phyloP scores from a whole-genome alignment of 345 rosid genomes.

The Eucalyptus pumila region DNA sequence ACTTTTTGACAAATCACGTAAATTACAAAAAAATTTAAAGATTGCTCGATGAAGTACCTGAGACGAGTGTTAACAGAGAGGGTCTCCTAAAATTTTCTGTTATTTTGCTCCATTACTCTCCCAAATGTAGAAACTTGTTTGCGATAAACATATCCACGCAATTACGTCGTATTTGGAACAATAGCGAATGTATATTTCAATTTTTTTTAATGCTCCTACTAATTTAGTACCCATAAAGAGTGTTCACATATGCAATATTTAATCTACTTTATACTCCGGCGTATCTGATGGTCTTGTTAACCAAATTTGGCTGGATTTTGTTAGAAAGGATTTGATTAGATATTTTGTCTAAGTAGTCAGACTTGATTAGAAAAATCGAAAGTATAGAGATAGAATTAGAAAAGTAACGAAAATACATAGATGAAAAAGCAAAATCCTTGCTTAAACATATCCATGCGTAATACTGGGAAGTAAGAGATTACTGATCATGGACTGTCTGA shows the following conservation, averaged over 20 bases:
- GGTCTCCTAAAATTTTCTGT: not conserved
- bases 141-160: not conserved
- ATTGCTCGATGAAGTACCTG: not conserved
- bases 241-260: not conserved
- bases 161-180: not conserved
- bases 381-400: not conserved
- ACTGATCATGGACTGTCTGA: not conserved
- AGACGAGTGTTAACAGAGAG: not conserved
- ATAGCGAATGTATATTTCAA: not conserved
- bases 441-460: not conserved
- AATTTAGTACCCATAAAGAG: not conserved
- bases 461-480: not conserved
- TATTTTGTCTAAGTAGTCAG: not conserved
- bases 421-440: not conserved
- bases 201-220: not conserved
- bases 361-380: not conserved
- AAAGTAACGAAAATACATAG: not conserved
- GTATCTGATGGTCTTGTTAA: not conserved
- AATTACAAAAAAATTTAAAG: not conserved
- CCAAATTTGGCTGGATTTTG: not conserved
- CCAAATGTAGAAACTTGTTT: not conserved
- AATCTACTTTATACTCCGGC: fast-evolving
- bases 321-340: not conserved
- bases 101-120: not conserved
- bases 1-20: not conserved